These are phyloP conservation scores for Didymella keratinophila DNA, from an alignment of 2,329 filamentous ascomycete species.

Conservation along the genomic window DNA sequence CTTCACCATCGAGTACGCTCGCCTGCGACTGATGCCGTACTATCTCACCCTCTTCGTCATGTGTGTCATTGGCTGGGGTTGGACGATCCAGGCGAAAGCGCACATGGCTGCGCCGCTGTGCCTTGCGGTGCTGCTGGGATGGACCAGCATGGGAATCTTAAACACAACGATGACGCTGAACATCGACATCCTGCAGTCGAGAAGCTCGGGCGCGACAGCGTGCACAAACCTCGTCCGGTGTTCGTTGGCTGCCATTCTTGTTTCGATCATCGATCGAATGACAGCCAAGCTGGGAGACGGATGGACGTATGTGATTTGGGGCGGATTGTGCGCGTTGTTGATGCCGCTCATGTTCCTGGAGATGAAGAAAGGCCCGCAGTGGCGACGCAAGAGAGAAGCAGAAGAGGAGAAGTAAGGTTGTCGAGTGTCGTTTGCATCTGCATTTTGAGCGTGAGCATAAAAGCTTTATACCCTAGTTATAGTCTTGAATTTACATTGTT, in stretches of 20 bases:
- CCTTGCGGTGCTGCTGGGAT: constrained; percentile 34
- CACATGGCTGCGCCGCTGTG: constrained; percentile 37
- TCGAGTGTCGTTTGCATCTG: neutral
- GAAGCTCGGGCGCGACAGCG: constrained; percentile 38
- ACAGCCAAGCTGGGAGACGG: constrained; percentile 30
- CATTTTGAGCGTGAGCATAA: constrained; percentile 8
- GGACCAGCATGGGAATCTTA: constrained; percentile 39
- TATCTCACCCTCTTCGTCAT: constrained; percentile 37
- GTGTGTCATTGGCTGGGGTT: constrained; percentile 40
- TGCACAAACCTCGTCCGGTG: constrained; percentile 41
- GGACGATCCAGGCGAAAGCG: constrained; percentile 31
- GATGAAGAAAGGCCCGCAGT: constrained; percentile 37
- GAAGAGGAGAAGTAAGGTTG: constrained; percentile 22
- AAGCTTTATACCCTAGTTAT: constrained; percentile 20
- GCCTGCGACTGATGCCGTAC: constrained; percentile 39
- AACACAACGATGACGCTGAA: constrained; percentile 44
- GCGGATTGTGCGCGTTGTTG: constrained; percentile 30
- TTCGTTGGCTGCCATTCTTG: constrained; percentile 35
- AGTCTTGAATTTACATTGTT: constrained; percentile 1
- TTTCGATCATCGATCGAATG: constrained; percentile 39
- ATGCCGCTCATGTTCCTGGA: constrained; percentile 41
- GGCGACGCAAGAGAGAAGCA: constrained; percentile 32
- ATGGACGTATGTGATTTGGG: constrained; percentile 43
- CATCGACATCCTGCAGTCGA: constrained; percentile 38
- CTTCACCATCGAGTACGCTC: constrained; percentile 41